Percentiles rank a stretch among this genome's conserved stretches.
Evolutionary conservation across 192 early-diverging fungal genomes (phyloP).

Genomic region (Martensiomyces pterosporus): DNA sequence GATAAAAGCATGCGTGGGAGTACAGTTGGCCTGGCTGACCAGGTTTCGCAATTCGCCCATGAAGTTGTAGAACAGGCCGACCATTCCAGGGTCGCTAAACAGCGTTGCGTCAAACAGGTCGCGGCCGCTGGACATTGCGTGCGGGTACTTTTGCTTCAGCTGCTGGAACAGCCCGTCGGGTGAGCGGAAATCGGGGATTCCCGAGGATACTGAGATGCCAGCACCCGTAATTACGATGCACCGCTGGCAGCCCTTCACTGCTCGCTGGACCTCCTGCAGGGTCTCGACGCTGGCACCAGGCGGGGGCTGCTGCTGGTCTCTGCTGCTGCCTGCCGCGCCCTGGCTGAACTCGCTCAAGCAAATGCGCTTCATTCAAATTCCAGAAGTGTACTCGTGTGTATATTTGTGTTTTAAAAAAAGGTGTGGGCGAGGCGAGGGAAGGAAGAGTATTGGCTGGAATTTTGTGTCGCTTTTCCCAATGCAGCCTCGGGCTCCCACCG

Average conservation of each 20-base stretch:
- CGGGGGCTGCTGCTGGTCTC: not conserved
- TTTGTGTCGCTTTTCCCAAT: too few relatives aligned
- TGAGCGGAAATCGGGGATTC: constrained; percentile 96
- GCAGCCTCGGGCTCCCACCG: too few relatives aligned
- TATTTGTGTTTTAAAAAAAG: too few relatives aligned
- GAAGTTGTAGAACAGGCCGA: constrained; percentile 60
- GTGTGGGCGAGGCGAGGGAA: too few relatives aligned
- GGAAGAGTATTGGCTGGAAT: too few relatives aligned
- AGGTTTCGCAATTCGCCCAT: constrained; percentile 82
- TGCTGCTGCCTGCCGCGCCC: not conserved
- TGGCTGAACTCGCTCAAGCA: constrained; percentile 9
- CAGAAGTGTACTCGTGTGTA: too few relatives aligned
- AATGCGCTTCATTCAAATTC: constrained; percentile 21
- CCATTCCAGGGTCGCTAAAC: constrained; percentile 66
- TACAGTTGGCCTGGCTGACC: constrained; percentile 66
- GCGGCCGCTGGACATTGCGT: constrained; percentile 71
- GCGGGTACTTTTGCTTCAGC: constrained; percentile 68
- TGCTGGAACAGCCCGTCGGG: constrained; percentile 87
- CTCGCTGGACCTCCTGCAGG: constrained; percentile 30
- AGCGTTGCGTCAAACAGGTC: constrained; percentile 92
- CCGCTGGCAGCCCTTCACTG: constrained; percentile 34
- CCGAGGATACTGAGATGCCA: constrained; percentile 89
- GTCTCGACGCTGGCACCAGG: too few relatives aligned
- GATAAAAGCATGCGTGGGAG: constrained; percentile 85
- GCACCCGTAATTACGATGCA: constrained; percentile 55